Base-by-base conservation (phyloP, 2,329 filamentous ascomycete genomes). In the Penicillium sp. region DNA sequence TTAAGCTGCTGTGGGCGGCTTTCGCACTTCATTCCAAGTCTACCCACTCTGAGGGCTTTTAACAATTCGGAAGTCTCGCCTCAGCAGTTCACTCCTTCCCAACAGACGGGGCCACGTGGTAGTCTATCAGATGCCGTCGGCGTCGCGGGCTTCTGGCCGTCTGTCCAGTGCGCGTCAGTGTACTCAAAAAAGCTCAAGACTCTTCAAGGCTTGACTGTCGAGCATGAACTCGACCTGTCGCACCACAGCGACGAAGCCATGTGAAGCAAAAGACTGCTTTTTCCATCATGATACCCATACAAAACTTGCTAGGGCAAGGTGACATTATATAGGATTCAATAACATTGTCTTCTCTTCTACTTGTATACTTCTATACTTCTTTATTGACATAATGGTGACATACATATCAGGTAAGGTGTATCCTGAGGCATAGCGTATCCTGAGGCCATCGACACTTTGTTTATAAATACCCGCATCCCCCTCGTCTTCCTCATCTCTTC, bases 1-100 rank as follows among this genome's bases (percentile, higher is more conserved):
- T 60, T 87, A 73, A 78, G 65, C 40, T 56, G 64, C 22, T 50
- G 19, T 38, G 31, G 16, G 48, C 43, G 53, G 50, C 35, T 47
- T 47, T 50, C 38, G 36, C 38, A 33, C 33, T 43, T 26, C 35
- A 51, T 50, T 35, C 47, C 53, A 50, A 44, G 26, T 51, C 47
- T 51, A 30, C 31, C 16, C 38, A 50, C 50, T 31, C 43, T 38
- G 47, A 43, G 47, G 33, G 26, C 25, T 38, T 47, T 33, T 19
- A 25, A 31, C 30, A 37, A 19, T 28, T 11, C 11, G 31, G 47
- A 44, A 45, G 47, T 45, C 16, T 36, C 30, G 9, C 12, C 25
- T 55, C 50, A 26, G 19, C 26, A 38, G 47, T 36, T 42, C 35
- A 55, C 47, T 41, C n/a, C 35, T 48, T 50, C 53, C 38, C 28